Conservation (phyloP, 1,284 basidiomycete genomes). For the Hypsizygus ulmarius region DNA sequence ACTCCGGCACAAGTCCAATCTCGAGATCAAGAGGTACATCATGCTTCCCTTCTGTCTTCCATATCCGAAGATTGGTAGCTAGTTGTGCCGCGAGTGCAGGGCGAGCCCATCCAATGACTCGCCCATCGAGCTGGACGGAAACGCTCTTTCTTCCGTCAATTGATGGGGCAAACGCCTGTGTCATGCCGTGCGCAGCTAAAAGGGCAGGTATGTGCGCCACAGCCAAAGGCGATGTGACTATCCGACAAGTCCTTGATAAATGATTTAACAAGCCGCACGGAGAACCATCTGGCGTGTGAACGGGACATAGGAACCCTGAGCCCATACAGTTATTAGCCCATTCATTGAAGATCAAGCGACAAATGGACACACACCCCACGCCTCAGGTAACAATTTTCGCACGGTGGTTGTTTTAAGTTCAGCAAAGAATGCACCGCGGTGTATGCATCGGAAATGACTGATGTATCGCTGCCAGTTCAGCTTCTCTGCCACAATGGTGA, state of each 20-base stretch:
- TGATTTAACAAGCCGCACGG: conserved; percentile 99
- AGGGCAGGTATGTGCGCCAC: conserved; percentile 81
- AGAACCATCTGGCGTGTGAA: conserved; percentile 97
- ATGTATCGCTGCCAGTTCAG: conserved; percentile 99
- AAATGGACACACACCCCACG: conserved; percentile 74
- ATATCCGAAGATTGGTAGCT: conserved; percentile 82
- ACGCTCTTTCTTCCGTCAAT: conserved; percentile 83
- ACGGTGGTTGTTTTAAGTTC: conserved; percentile 99
- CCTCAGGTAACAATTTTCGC: conserved; percentile 95
- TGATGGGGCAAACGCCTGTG: conserved; percentile 77
- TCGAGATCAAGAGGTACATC: conserved; percentile 93
- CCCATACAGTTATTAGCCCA: conserved; percentile 9
- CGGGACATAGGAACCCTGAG: conserved; percentile 93
- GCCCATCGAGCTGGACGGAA: conserved; percentile 92
- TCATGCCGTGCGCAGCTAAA: conserved; percentile 92
- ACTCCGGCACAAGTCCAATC: conserved; percentile 89
- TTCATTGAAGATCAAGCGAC: neutral
- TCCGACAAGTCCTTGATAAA: conserved; percentile 90
- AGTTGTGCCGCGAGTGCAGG: conserved; percentile 77
- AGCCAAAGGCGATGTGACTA: conserved; percentile 78
- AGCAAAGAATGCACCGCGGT: conserved; percentile 99
- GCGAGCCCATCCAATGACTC: conserved; percentile 93
- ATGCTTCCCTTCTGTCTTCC: conserved; percentile 90
- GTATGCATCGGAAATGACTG: conserved; percentile 97
- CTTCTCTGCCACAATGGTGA: conserved; percentile 98